Conservation (phyloP, 768 basidiomycete species). For the Mrakia gelida region DNA sequence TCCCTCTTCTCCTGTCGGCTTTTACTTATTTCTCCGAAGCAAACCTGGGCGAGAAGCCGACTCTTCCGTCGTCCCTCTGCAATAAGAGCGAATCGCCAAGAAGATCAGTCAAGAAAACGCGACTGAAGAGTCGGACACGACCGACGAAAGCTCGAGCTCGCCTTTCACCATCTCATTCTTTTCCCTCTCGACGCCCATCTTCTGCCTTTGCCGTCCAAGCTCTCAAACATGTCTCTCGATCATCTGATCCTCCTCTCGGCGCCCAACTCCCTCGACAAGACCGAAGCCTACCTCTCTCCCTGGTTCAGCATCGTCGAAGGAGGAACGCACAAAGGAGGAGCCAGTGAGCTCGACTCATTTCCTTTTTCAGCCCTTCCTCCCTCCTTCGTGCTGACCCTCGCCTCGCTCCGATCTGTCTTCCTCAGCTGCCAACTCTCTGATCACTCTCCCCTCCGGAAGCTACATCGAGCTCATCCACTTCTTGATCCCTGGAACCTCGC, state of each 20-base stretch:
- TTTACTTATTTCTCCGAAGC: too few species aligned
- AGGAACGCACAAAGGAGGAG: neutral
- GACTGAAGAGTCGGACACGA: neutral
- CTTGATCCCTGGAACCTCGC: neutral
- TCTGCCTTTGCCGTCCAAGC: neutral
- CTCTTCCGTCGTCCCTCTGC: too few species aligned
- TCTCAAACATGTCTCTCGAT: conserved; percentile 9
- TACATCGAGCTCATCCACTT: conserved; percentile 17
- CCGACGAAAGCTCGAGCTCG: too few species aligned
- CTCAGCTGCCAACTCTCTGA: conserved; percentile 1
- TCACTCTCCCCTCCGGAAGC: neutral
- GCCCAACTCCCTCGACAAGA: neutral
- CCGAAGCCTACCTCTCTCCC: neutral
- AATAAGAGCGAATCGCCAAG: too few species aligned
- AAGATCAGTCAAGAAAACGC: neutral
- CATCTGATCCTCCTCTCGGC: conserved; percentile 4
- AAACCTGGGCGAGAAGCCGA: too few species aligned
- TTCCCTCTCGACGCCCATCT: too few species aligned
- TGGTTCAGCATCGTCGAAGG: neutral
- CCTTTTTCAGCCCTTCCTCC: neutral
- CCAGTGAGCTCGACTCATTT: neutral
- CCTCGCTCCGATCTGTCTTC: neutral
- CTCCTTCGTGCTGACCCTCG: neutral
- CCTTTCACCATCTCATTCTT: too few species aligned
- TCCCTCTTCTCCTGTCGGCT: too few species aligned